A percentile compares a stretch with the other conserved stretches of the same genome.
These are phyloP conservation scores for Arthrobotrys pseudoclavata DNA, from an alignment of 2,329 filamentous ascomycete genomes.

Conservation along the genomic window DNA sequence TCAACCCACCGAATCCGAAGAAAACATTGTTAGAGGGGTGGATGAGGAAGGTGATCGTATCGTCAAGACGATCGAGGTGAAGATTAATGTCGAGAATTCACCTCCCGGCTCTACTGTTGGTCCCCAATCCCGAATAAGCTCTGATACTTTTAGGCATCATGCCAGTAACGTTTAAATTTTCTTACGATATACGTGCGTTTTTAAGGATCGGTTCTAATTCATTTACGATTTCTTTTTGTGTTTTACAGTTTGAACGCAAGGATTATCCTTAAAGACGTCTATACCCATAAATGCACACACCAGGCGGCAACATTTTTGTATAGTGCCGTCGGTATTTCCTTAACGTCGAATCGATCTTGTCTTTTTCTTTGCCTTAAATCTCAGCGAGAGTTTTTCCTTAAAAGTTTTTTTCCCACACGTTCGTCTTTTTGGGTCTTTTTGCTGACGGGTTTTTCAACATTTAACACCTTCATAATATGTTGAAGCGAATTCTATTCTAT, in stretches of 20 bases:
- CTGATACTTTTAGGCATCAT: slow-evolving; percentile 54
- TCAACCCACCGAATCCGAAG: slow-evolving; percentile 60
- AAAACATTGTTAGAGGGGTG: slow-evolving; percentile 61
- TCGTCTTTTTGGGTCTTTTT: slow-evolving; percentile 28
- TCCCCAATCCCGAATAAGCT: slow-evolving; percentile 59
- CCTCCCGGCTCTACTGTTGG: slow-evolving; percentile 60
- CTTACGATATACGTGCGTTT: slow-evolving; percentile 25
- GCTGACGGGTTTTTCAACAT: slow-evolving; percentile 32
- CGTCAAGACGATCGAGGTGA: slow-evolving; percentile 62
- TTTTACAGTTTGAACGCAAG: slow-evolving; percentile 57
- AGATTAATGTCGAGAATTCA: slow-evolving; percentile 61
- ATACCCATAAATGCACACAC: neutral
- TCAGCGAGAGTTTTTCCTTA: slow-evolving; percentile 42
- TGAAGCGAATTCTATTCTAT: slow-evolving; percentile 43
- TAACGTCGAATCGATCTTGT: neutral
- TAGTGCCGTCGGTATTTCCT: slow-evolving; percentile 11
- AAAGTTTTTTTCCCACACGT: slow-evolving; percentile 44
- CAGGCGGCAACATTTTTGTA: slow-evolving; percentile 9
- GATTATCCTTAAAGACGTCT: slow-evolving; percentile 51
- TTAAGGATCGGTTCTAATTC: slow-evolving; percentile 53
- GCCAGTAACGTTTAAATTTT: slow-evolving; percentile 55
- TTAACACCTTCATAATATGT: slow-evolving; percentile 46
- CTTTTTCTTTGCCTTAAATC: slow-evolving; percentile 4
- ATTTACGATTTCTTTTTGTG: slow-evolving; percentile 51
- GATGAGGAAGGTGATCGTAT: slow-evolving; percentile 60